Evolutionary conservation across 148 eudicot genomes (phyloP), one percentile per base, ranked within the genome.

Genomic region (Dysphania ambrosioides): DNA sequence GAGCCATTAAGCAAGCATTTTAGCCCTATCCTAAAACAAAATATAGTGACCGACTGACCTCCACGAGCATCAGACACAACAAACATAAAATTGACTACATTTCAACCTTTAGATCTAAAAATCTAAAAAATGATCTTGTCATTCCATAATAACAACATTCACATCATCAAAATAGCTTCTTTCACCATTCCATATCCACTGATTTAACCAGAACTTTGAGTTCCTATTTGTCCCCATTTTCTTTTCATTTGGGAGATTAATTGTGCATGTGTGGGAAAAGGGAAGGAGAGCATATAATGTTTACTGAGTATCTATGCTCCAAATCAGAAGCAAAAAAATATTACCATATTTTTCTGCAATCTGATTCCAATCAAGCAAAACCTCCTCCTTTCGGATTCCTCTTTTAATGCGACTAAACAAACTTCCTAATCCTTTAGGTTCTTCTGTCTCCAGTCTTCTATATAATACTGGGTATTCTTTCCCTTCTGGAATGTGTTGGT

Each of bases 351-450:
- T 82, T 82, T 85, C 82, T 12, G 90, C 94, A 77, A 95, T 88
- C 79, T 88, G 89, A 87, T 95, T 95, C 99, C 99, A 95, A 73
- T 95, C 97, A 11, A 95, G 94, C 83, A 95, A 83, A 35, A 90
- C 76, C 82, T 90, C 92, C 76, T 86, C 94, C 75, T 27, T 79
- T 42, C 66, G 77, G 68, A 71, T 71, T 70, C 68, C 77, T 69
- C 83, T 82, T 71, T 64, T 86, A 32, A 86, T 66, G 70, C 66
- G 82, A 77, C 79, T 67, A 75, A 83, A 68, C 67, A 87, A 61
- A 71, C 72, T 80, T 67, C 81, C 82, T 67, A 84, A 57, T 85
- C 88, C 88, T 68, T 80, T 72, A 29, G 67, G 77, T 42, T 71
- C 77, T 68, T 76, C 89, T 70, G 58, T 63, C 29, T 81, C 85